Percentiles rank a stretch among this genome's conserved stretches.
These are phyloP conservation scores for Phytopythium helicoides DNA, from an alignment of 352 stramenopile genomes.

Conservation along the genomic window DNA sequence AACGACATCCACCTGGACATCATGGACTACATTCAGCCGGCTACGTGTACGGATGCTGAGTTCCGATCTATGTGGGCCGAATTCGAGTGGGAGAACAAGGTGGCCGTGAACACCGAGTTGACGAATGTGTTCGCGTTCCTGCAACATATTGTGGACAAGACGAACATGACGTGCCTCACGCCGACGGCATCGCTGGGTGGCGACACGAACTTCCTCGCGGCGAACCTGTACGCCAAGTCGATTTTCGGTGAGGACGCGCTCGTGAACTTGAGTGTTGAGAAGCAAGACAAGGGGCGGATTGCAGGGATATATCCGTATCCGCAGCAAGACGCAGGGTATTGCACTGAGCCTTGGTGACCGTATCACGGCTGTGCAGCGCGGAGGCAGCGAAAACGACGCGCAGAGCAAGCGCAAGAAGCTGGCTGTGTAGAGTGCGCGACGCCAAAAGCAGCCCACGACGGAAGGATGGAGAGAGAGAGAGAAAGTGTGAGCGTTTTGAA, in stretches of 20 bases:
- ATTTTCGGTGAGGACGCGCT: constrained; percentile 98
- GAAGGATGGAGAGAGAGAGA: constrained; percentile 7
- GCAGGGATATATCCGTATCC: constrained; percentile 99
- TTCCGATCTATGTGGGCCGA: constrained; percentile 99
- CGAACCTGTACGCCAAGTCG: constrained; percentile 92
- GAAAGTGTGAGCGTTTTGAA: constrained; percentile 2
- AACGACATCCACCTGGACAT: constrained; percentile 99
- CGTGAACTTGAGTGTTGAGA: constrained; percentile 99
- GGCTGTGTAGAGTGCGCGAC: constrained; percentile 43
- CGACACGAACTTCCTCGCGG: constrained; percentile 92
- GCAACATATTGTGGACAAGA: constrained; percentile 97
- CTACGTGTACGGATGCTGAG: constrained; percentile 92
- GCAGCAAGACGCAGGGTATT: constrained; percentile 99
- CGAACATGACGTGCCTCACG: constrained; percentile 99
- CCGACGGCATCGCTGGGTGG: constrained; percentile 88
- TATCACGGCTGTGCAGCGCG: constrained; percentile 96
- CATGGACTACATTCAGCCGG: constrained; percentile 99
- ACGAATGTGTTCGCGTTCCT: constrained; percentile 97
- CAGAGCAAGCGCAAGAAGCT: constrained; percentile 85
- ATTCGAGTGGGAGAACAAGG: constrained; percentile 99
- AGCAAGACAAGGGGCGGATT: constrained; percentile 97
- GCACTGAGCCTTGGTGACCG: constrained; percentile 98
- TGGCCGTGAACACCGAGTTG: constrained; percentile 96
- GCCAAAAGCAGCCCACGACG: constrained; percentile 13
- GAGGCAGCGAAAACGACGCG: constrained; percentile 56